Base-by-base conservation (phyloP, 352 stramenopile species). In the Phytophthora ohioensis region DNA sequence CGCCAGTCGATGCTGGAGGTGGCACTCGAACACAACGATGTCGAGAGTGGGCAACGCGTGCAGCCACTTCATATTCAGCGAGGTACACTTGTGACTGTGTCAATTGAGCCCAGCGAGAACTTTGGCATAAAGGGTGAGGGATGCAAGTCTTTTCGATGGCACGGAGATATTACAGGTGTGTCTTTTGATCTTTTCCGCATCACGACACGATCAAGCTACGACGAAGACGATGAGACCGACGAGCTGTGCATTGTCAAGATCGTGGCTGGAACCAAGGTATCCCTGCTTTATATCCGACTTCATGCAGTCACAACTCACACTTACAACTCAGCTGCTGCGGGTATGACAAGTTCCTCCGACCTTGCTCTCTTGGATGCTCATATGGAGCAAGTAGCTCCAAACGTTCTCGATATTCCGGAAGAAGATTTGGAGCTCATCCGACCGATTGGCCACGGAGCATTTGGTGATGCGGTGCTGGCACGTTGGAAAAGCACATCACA, bases 71-170 rank as follows among this genome's bases (percentile, higher is more conserved):
- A 80, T 27, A 81, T 93, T 30, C 64, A 81, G 13, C 71, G 80
- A 53, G 86, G 84, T 5, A 88, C 86, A 5, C 73, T 90, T 27
- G 79, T 93, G 41, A 93, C 86, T 0, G 71, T 92, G 2, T 82
- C 75, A 15, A 71, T 92, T n/a, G 79, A 92, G 11, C 42, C 78
- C 4, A 90, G 64, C 5, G 39, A 64, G 8, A 64, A 55, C 0
- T 81, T 90, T 45, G 64, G 57, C 1, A 53, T 93, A 13, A 35
- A 80, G 13, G 82, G 81, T 1, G 80, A 88, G 2, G 69, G 79
- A 10, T 87, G 75, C 51, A 89, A 91, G 54, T 86, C 81, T 2
- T 91, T 93, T 41, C 78, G 77, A n/a, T 92, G 86, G 84, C 61
- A 67, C 48, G 84, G 82, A 13, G 76, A 87, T n/a, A 66, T 93